These are phyloP conservation scores for Aspergillus sp. DNA, from an alignment of 2,329 filamentous ascomycete species.

Conservation along the genomic window DNA sequence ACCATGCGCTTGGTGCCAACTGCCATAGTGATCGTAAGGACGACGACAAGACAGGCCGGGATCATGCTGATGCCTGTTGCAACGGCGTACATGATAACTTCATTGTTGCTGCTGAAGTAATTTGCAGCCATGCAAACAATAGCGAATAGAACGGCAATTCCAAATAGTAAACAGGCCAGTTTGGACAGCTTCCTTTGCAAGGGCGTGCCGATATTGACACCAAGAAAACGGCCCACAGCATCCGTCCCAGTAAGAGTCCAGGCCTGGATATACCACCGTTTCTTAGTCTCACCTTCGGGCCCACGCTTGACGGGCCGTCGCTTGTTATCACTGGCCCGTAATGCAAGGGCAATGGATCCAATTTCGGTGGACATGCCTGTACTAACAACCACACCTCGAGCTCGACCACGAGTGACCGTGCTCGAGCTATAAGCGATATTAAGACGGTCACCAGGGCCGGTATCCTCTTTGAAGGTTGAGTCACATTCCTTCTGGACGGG, in stretches of 20 bases:
- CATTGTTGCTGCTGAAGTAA: constrained; percentile 51
- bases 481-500: constrained; percentile 58
- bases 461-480: constrained; percentile 47
- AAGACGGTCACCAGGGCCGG: constrained; percentile 59
- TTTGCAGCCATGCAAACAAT: constrained; percentile 69
- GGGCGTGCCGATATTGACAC: constrained; percentile 68
- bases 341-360: constrained; percentile 62
- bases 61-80: constrained; percentile 62
- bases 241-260: constrained; percentile 56
- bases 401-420: constrained; percentile 61
- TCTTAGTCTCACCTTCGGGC: constrained; percentile 49
- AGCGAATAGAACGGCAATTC: constrained; percentile 65
- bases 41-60: constrained; percentile 62
- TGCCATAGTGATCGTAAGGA: constrained; percentile 67
- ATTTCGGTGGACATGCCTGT: constrained; percentile 65
- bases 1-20: constrained; percentile 61
- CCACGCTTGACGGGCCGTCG: constrained; percentile 54
- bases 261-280: constrained; percentile 54
- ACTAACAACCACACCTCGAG: constrained; percentile 58
- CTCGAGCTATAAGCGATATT: constrained; percentile 65
- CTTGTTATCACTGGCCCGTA: constrained; percentile 60
- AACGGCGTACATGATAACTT: constrained; percentile 66
- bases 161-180: constrained; percentile 66
- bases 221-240: constrained; percentile 63
- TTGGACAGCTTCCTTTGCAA: constrained; percentile 69